Base-by-base conservation (phyloP, 768 basidiomycete genomes). In the Tricholoma furcatifolium region DNA sequence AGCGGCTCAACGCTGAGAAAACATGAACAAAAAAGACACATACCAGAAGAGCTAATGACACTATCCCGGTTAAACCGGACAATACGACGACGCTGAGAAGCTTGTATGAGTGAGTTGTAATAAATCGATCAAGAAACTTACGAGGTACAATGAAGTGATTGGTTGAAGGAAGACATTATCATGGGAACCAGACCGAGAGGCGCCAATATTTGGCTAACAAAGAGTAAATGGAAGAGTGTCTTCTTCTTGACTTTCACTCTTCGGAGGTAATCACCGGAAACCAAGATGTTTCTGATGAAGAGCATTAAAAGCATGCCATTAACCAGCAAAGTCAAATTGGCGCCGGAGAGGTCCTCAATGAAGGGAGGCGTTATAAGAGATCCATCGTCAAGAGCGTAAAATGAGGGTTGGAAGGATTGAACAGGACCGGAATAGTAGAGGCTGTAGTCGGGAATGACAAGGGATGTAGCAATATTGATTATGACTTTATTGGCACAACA, bases 171-270 rank as follows among this genome's bases (percentile, higher is more conserved):
- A 2, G 79, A 75, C 35, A 72, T 55, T n/a, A 83, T 70, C 18
- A 77, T 56, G 17, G 76, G 70, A 15, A 78, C 56, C 45, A 78
- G 65, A 32, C 73, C 71, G 32, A 75, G 53, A 1, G 77, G 73
- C 1, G 79, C 80, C 11, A 84, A 63, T 2, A 82, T 50, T 62
- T 86, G 84, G 62, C 82, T 84, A 43, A 70, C 59, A 48, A 81
- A 71, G 20, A 87, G 67, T 32, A 79, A 62, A 60, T 82, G 80
- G 57, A 87, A 82, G n/a, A 87, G 73, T 0, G 62, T 69, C 61
- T 80, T 85, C 61, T 76, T 77, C 66, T 82, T 83, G 36, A 84
- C 74, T 59, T 70, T 79, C n/a, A 75, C 77, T 31, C 78, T 68
- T 31, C 79, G 72, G 24, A 85, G 61, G 63, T 83, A 87, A 53